A percentile compares a stretch with the other conserved stretches of the same genome.
These are phyloP conservation scores for Inga oerstediana DNA, from an alignment of 306 rosid genomes.

Conservation along the genomic window DNA sequence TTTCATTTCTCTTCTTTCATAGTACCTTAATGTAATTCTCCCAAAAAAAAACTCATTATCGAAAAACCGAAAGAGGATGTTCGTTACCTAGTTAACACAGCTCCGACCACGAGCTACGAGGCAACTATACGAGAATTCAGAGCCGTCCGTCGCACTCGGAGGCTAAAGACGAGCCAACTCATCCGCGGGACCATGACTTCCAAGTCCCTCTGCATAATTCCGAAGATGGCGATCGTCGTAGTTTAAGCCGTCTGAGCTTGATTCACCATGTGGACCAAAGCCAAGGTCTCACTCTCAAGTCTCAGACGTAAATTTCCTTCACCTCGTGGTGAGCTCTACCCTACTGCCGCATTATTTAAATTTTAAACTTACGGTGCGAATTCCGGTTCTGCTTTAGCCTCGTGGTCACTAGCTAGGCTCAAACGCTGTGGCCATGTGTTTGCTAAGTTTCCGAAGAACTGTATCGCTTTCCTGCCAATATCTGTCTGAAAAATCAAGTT, in stretches of 20 bases:
- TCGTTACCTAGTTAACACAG: no score
- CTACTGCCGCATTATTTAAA: neutral
- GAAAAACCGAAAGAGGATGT: no score
- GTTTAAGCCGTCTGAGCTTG: neutral
- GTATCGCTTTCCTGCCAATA: slow-evolving; percentile 29
- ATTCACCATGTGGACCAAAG: neutral
- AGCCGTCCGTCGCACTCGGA: neutral
- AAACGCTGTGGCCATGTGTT: slow-evolving; percentile 9
- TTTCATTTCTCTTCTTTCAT: no score
- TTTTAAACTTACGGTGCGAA: neutral
- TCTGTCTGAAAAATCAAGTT: neutral
- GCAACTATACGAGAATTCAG: no score
- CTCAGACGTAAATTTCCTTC: neutral
- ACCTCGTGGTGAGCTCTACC: neutral
- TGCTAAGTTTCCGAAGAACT: neutral
- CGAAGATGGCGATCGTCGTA: neutral
- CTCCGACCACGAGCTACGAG: no score
- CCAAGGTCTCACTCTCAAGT: neutral
- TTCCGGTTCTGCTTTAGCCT: neutral
- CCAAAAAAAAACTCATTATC: no score
- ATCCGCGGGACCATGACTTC: neutral
- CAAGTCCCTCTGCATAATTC: neutral
- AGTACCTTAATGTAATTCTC: no score
- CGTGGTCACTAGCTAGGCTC: neutral
- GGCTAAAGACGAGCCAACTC: neutral